Percentiles rank a stretch among this genome's conserved stretches.
phyloP scores from a whole-genome alignment of 345 rosid species.

The Pistacia vera region DNA sequence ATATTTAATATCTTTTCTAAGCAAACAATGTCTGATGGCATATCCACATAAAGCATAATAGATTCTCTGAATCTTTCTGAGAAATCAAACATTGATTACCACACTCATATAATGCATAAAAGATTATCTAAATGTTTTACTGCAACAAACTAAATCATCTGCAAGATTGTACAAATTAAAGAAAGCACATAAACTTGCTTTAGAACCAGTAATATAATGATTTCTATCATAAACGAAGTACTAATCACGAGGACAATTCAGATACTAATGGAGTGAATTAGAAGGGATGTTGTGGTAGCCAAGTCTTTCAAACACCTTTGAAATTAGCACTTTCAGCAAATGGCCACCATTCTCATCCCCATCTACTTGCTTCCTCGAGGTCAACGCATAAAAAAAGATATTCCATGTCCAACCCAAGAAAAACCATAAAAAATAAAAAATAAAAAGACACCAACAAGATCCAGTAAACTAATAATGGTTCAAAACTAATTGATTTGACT shows the following conservation, averaged over 20 bases:
- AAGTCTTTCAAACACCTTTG: no score
- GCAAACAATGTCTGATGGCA: conserved; percentile 3
- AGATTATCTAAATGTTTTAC: not conserved
- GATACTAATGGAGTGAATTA: not conserved
- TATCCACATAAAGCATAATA: not conserved
- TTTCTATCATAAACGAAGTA: not conserved
- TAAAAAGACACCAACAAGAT: no score
- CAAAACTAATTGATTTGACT: not conserved
- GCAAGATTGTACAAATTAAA: not conserved
- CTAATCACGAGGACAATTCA: not conserved
- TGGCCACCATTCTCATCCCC: no score
- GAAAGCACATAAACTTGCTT: not conserved
- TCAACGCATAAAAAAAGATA: no score
- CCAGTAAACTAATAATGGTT: no score
- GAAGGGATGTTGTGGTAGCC: no score
- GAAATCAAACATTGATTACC: not conserved
- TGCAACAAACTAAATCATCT: not conserved
- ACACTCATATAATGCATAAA: not conserved
- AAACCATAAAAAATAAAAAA: no score
- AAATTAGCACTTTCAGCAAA: no score
- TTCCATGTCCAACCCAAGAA: no score
- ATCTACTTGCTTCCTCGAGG: no score
- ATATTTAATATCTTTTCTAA: conserved; percentile 24
- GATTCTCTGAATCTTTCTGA: not conserved
- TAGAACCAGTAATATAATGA: not conserved